Conservation (phyloP, 352 stramenopile species). For the Pythium scleroteichum region DNA sequence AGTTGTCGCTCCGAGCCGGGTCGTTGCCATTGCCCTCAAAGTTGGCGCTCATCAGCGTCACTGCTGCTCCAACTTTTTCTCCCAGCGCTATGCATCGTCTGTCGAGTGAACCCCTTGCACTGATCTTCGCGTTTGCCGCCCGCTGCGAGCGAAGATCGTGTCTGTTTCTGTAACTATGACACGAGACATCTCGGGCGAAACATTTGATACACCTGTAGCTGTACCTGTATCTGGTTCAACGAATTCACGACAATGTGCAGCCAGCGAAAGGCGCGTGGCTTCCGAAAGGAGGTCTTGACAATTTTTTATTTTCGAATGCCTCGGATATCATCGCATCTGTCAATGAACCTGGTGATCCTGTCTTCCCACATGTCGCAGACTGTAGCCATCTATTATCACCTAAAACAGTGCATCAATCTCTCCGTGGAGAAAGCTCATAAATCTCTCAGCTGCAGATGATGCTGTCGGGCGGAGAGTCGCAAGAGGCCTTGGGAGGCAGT, state of each 20-base stretch:
- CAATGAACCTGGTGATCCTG: background rate
- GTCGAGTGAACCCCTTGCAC: background rate
- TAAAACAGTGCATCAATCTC: too few species aligned
- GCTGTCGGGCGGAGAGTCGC: background rate
- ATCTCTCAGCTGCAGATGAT: background rate
- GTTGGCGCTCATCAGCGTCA: background rate
- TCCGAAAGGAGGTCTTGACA: too few species aligned
- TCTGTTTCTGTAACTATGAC: too few species aligned
- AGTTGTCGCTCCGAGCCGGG: background rate
- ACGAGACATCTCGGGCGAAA: too few species aligned
- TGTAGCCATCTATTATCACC: slow-evolving; percentile 1
- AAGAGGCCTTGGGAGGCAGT: too few species aligned
- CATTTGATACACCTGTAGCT: too few species aligned
- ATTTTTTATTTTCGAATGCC: too few species aligned
- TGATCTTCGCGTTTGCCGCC: background rate
- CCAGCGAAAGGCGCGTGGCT: too few species aligned
- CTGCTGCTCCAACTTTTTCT: background rate
- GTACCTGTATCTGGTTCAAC: too few species aligned
- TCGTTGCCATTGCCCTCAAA: background rate
- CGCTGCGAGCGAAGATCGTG: too few species aligned
- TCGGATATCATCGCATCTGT: background rate
- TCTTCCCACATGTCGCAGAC: slow-evolving; percentile 4
- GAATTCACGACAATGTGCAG: too few species aligned
- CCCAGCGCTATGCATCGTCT: background rate
- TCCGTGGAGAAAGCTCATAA: too few species aligned